Conservation (phyloP, 164 flowering plant species). For the Annona cherimola region DNA sequence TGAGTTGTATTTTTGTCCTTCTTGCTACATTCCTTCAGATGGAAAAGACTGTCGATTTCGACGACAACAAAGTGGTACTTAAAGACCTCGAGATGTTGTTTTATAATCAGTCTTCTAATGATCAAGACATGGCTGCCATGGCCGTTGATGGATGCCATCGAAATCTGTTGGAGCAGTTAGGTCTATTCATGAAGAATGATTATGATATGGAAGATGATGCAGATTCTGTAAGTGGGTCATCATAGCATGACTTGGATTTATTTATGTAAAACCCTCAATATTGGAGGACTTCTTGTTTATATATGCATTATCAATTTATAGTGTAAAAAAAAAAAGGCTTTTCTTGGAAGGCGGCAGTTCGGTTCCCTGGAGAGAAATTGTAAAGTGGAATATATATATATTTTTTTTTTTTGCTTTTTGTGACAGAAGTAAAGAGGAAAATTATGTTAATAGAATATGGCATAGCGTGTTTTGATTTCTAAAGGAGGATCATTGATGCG, state of each 20-base stretch:
- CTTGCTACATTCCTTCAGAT: conserved; percentile 31
- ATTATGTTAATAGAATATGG: too few species aligned
- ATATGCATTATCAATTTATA: too few species aligned
- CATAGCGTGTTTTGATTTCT: too few species aligned
- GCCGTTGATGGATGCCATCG: neutral
- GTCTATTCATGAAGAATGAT: conserved; percentile 32
- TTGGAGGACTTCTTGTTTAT: neutral
- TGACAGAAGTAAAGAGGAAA: too few species aligned
- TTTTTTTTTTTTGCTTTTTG: too few species aligned
- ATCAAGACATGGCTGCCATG: conserved; percentile 1
- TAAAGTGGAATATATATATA: too few species aligned
- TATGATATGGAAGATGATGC: conserved; percentile 29
- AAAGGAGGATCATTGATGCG: too few species aligned
- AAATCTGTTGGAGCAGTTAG: conserved; percentile 28
- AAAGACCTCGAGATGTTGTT: conserved; percentile 52
- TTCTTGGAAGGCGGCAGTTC: too few species aligned
- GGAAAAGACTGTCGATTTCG: conserved; percentile 58
- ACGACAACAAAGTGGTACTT: conserved; percentile 33
- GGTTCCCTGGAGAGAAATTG: too few species aligned
- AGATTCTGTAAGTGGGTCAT: conserved; percentile 7
- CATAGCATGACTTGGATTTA: neutral
- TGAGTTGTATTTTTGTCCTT: neutral
- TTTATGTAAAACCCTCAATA: neutral
- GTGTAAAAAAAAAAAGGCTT: too few species aligned
- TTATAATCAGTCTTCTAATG: conserved; percentile 6